Evolutionary conservation across 345 rosid genomes (phyloP), one percentile per base, ranked within the genome.

Genomic region (Rhizophora apiculata): DNA sequence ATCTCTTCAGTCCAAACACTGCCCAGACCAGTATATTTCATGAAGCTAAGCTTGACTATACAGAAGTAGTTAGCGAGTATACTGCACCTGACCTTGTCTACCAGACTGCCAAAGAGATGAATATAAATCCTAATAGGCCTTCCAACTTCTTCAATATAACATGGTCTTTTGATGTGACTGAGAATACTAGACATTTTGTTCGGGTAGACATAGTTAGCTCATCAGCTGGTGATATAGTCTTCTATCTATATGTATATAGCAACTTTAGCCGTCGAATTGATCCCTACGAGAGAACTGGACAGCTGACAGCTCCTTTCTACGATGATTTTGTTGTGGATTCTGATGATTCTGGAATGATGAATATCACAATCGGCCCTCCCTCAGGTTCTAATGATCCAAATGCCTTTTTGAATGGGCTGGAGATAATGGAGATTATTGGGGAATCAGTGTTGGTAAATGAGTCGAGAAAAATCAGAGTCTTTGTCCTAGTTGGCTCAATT

Each of bases 331-430:
- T 78, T 37, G 79, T 82, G 36, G 74, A 74, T 46, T 79, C 95
- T 13, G 91, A 62, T 75, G 67, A 51, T 67, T 79, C 75, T 29
- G 87, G 85, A 37, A 10, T 68, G 4, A 46, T 87, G 70, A 72
- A 62, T 43, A 63, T 85, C 63, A 72, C 80, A 51, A 73, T 85
- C 0, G 79, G 87, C 39, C 69, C 74, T 21, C 18, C 62, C 1
- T 3, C 0, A 0, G 62, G 11, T 8, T 26, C 11, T 1, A 0
- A 0, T 0, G 0, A 8, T 0, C 4, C 3, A 0, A 48, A 11
- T 8, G 85, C 91, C 20, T 78, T 81, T 55, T 73, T 87, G 52
- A 83, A 87, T 67, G 91, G 91, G 20, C 64, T 87, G 52, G 91
- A 85, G 83, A 79, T 87, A 9, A 74, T 83, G 85, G 79, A 78